Percentiles rank a stretch among this genome's conserved stretches.
These are phyloP conservation scores for Obba rivulosa DNA, from an alignment of 768 basidiomycete genomes.

Conservation along the genomic window DNA sequence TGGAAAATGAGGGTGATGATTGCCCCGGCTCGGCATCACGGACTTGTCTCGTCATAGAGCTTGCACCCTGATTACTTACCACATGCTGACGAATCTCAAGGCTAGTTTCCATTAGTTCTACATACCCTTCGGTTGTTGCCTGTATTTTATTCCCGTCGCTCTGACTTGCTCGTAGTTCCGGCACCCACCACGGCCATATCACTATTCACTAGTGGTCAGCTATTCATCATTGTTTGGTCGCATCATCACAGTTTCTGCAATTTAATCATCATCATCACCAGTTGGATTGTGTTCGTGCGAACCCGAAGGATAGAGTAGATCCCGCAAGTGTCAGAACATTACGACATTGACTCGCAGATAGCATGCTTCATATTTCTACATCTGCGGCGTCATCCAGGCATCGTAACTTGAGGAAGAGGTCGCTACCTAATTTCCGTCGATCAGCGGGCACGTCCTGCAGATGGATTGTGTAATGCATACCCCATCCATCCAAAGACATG, in stretches of 20 bases:
- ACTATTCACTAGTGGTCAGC: slow-evolving; percentile 10
- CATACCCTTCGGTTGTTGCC: slow-evolving; percentile 19
- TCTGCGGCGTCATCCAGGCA: slow-evolving; percentile 49
- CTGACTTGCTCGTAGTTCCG: slow-evolving; percentile 6
- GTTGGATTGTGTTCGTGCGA: neutral
- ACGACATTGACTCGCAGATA: neutral
- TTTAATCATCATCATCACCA: slow-evolving; percentile 13
- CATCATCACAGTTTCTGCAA: slow-evolving; percentile 16
- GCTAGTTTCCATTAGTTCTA: slow-evolving; percentile 19
- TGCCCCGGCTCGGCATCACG: slow-evolving; percentile 9
- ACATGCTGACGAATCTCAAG: slow-evolving; percentile 22
- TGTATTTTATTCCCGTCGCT: slow-evolving; percentile 22
- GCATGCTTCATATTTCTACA: slow-evolving; percentile 37
- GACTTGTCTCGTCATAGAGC: slow-evolving; percentile 14
- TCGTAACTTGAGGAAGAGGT: slow-evolving; percentile 50
- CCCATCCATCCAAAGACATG: slow-evolving; percentile 81
- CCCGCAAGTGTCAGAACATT: neutral
- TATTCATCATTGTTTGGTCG: slow-evolving; percentile 11
- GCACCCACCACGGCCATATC: slow-evolving; percentile 11
- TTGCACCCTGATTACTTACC: slow-evolving; percentile 25
- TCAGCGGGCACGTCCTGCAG: slow-evolving; percentile 3
- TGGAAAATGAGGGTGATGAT: slow-evolving; percentile 12
- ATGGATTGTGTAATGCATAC: slow-evolving; percentile 30
- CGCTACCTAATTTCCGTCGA: slow-evolving; percentile 31
- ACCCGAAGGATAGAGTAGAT: neutral